Percentiles rank a stretch among this genome's conserved stretches.
phyloP scores from a whole-genome alignment of 2,329 filamentous ascomycete genomes.

The Phialophora expanda region DNA sequence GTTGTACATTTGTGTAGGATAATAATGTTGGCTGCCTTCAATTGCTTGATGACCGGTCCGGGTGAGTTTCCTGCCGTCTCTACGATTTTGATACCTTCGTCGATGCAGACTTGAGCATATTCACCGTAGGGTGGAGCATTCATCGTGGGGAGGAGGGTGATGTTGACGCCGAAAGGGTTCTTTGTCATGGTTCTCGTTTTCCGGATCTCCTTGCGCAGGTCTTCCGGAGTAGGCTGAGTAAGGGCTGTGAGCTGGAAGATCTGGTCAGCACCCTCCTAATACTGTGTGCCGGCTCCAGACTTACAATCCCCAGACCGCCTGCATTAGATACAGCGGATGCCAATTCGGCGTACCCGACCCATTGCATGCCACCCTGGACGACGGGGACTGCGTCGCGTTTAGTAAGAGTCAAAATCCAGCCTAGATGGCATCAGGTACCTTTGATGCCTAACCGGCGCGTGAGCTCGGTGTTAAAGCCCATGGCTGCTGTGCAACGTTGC shows the following conservation, averaged over 20 bases:
- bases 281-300: constrained; percentile 7
- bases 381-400: constrained; percentile 49
- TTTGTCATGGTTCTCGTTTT: constrained; percentile 74
- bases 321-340: constrained; percentile 59
- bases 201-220: constrained; percentile 90
- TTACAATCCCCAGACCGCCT: constrained; percentile 58
- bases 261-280: constrained; percentile 15
- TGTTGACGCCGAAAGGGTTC: constrained; percentile 82
- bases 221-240: constrained; percentile 90
- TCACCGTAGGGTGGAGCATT: constrained; percentile 89
- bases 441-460: constrained; percentile 64
- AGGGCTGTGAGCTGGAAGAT: constrained; percentile 59
- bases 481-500: constrained; percentile 41
- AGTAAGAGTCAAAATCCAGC: neutral
- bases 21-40: constrained; percentile 78
- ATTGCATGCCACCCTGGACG: constrained; percentile 61
- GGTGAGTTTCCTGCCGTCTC: constrained; percentile 92
- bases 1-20: constrained; percentile 98
- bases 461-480: constrained; percentile 69
- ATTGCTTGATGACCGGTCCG: constrained; percentile 83
- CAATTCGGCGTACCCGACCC: constrained; percentile 61
- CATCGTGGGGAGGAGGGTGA: constrained; percentile 88
- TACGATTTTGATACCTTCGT: constrained; percentile 88
- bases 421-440: constrained; percentile 41
- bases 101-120: constrained; percentile 90